These are phyloP conservation scores for Tricholoma sp. DNA, from an alignment of 768 basidiomycete species.

Conservation along the genomic window DNA sequence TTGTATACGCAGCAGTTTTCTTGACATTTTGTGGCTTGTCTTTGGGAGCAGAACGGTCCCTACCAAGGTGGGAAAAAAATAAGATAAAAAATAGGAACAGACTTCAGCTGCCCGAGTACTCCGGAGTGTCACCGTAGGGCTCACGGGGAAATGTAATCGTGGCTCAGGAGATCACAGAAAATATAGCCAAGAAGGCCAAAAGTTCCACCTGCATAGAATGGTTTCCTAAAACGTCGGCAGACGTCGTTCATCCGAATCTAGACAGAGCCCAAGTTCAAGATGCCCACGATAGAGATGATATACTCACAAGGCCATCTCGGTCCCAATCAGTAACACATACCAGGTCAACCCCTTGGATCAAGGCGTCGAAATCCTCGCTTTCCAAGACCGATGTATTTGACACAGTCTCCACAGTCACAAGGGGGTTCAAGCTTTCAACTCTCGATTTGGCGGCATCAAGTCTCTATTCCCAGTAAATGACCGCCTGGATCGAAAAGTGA, in stretches of 20 bases:
- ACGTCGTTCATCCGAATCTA: constrained; percentile 76
- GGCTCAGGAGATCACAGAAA: constrained; percentile 86
- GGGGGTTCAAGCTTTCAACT: constrained; percentile 88
- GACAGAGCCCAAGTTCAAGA: constrained; percentile 8
- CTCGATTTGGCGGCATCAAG: constrained; percentile 80
- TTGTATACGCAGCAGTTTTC: constrained; percentile 56
- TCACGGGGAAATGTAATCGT: constrained; percentile 83
- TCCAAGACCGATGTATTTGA: constrained; percentile 45
- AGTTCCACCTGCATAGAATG: constrained; percentile 89
- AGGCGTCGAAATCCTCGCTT: constrained; percentile 46
- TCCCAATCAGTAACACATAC: constrained; percentile 84
- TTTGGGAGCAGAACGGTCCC: constrained; percentile 59
- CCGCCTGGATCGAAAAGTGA: constrained; percentile 16
- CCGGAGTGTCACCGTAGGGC: constrained; percentile 24
- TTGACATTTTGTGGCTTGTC: constrained; percentile 56
- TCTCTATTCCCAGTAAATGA: constrained; percentile 55
- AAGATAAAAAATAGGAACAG: constrained; percentile 5
- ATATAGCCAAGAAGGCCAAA: constrained; percentile 92
- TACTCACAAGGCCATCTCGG: constrained; percentile 63
- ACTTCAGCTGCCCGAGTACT: constrained; percentile 7
- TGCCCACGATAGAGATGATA: constrained; percentile 7
- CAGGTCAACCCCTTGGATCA: constrained; percentile 69
- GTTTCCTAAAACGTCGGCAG: constrained; percentile 69
- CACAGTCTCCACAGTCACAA: constrained; percentile 74
- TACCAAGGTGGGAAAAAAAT: constrained; percentile 22